Base-by-base conservation (phyloP, 148 eudicot species). In the Rhododendron molle region DNA sequence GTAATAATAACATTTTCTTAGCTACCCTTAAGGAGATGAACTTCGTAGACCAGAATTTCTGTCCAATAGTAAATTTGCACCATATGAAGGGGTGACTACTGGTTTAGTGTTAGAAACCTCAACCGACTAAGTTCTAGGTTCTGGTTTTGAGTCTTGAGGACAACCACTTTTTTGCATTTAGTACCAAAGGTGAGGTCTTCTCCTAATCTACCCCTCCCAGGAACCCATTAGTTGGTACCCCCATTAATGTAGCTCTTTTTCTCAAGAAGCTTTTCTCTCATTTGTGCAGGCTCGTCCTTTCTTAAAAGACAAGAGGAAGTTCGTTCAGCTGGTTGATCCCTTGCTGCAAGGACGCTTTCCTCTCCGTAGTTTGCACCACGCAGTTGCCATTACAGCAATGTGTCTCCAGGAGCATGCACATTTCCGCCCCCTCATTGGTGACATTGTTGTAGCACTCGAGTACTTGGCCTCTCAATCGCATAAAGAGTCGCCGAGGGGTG, bases 371-470 rank as follows among this genome's bases (percentile, higher is more conserved):
- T 88, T 94, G 49, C 95, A 95, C 60, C 96, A 94, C 56, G 36
- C 93, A 23, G 87, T 94, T 62, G 92, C 91, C 76, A 81, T 95
- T 21, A 87, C 93, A 30, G 83, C 91, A 74, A 91, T 93, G 97
- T 94, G 97, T 87, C 90, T 96, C 72, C 92, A 92, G 54, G 97
- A 94, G 14, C 90, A 93, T 46, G 92, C 96, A 62, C 86, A 46
- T 65, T 58, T 85, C 32, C 92, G 98, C 20, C 98, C 98, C 52
- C 87, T 85, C 13, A 92, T 92, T 34, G 86, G 88, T 83, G 96
- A 96, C 73, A 90, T 96, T 69, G 94, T 93, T 49, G 86, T 71
- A 54, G 98, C 98, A 20, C 93, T 96, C 2, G 93, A 96, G 77
- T 97, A 86, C 90, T 82, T 97, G 74, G 94, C 88, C 44, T 71